phyloP scores from a whole-genome alignment of 148 eudicot species.

The Rhododendron vialii region DNA sequence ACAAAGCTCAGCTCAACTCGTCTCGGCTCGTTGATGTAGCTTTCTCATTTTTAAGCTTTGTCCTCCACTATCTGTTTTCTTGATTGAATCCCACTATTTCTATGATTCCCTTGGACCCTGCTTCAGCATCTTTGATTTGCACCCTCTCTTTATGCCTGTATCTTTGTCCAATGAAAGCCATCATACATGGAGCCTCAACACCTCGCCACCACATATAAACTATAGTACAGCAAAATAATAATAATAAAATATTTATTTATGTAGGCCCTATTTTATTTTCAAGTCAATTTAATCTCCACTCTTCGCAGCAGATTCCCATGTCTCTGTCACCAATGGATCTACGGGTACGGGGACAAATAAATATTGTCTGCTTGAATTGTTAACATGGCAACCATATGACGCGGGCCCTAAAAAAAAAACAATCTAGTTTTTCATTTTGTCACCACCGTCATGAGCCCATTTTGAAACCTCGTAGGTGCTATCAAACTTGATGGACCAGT shows the following conservation, averaged over 20 bases:
- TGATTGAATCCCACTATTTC: background rate
- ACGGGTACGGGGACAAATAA: background rate
- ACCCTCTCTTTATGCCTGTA: background rate
- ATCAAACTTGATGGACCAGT: too few relatives aligned
- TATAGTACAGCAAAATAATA: background rate
- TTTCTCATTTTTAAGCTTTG: background rate
- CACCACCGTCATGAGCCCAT: background rate
- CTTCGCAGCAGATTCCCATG: background rate
- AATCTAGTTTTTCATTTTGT: background rate
- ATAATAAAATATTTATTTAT: too few relatives aligned
- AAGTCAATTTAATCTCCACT: background rate
- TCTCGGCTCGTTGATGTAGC: background rate
- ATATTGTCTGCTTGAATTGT: background rate
- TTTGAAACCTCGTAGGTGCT: background rate
- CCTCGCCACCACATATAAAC: background rate
- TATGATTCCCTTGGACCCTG: background rate
- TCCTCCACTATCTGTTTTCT: background rate
- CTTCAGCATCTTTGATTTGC: background rate
- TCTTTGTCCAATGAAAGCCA: background rate
- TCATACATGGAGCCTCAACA: background rate
- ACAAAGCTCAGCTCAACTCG: too few relatives aligned
- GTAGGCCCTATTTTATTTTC: background rate
- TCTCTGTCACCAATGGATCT: background rate
- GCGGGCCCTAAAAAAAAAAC: background rate
- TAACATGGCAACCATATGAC: background rate